Conservation (phyloP, 2,329 filamentous ascomycete species). For the Aspergillus piperis region DNA sequence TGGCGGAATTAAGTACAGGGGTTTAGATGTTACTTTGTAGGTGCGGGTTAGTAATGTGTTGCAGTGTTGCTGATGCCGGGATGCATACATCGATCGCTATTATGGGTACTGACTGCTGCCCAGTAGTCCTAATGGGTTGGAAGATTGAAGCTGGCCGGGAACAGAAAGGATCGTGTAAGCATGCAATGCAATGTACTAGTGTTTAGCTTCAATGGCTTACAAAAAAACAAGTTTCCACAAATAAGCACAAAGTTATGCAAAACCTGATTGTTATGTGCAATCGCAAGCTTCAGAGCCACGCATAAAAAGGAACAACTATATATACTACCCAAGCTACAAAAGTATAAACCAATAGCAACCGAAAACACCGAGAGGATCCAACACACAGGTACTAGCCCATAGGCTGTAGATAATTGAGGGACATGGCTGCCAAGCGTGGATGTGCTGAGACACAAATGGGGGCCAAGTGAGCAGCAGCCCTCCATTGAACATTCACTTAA, state of each 20-base stretch:
- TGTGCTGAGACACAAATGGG: neutral
- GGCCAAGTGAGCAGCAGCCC: neutral
- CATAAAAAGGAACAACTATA: neutral
- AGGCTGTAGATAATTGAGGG: neutral
- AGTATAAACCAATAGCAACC: neutral
- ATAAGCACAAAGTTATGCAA: neutral
- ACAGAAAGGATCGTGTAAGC: neutral
- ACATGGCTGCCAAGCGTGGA: neutral
- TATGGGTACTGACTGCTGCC: no score
- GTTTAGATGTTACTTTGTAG: no score
- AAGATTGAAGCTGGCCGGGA: neutral
- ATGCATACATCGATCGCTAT: no score
- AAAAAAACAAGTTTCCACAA: neutral
- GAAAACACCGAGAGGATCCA: neutral
- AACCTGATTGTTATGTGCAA: conserved; percentile 1
- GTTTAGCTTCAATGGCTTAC: neutral
- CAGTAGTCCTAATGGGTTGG: no score
- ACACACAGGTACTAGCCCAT: neutral
- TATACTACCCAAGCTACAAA: neutral
- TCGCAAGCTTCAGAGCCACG: neutral
- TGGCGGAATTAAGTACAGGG: no score
- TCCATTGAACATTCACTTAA: neutral
- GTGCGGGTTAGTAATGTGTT: no score
- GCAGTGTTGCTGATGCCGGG: no score
- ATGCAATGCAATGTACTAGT: neutral